These are phyloP conservation scores for Seiridium unicorne DNA, from an alignment of 2,329 filamentous ascomycete genomes.

Conservation along the genomic window DNA sequence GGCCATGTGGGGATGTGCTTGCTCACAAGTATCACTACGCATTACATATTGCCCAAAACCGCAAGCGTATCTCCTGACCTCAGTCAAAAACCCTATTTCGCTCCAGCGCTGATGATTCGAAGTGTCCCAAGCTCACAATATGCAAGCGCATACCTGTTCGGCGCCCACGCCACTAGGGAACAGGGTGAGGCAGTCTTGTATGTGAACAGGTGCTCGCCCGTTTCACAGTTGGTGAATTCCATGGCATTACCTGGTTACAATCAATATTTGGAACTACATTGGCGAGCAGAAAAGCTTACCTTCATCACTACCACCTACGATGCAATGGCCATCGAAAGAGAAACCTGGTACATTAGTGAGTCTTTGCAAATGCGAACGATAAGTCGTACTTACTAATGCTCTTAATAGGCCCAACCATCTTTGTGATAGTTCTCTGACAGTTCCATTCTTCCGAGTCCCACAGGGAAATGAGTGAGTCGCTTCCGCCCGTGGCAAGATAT, in stretches of 20 bases:
- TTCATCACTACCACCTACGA: slow-evolving; percentile 74
- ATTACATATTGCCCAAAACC: too few relatives aligned
- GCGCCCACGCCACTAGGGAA: slow-evolving; percentile 73
- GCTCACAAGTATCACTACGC: too few relatives aligned
- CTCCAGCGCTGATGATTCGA: slow-evolving; percentile 60
- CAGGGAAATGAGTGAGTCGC: slow-evolving; percentile 71
- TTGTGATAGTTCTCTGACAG: slow-evolving; percentile 68
- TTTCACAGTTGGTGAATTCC: slow-evolving; percentile 70
- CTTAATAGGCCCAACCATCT: slow-evolving; percentile 67
- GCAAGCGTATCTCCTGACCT: not conserved
- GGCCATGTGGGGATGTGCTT: too few relatives aligned
- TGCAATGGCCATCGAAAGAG: slow-evolving; percentile 73
- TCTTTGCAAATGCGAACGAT: not conserved
- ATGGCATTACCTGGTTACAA: slow-evolving; percentile 50
- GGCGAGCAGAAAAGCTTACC: slow-evolving; percentile 36
- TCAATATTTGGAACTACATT: not conserved
- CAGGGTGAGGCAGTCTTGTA: slow-evolving; percentile 66
- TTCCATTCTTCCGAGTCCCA: slow-evolving; percentile 81
- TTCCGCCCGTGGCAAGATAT: slow-evolving; percentile 72
- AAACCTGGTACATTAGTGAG: slow-evolving; percentile 53
- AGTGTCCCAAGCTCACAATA: slow-evolving; percentile 69
- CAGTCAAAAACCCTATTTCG: slow-evolving; percentile 27
- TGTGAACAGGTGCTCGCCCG: slow-evolving; percentile 69
- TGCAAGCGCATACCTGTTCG: slow-evolving; percentile 70
- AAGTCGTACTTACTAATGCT: slow-evolving; percentile 55